Percentiles rank a stretch among this genome's conserved stretches.
These are phyloP conservation scores for Pythium dissimile DNA, from an alignment of 352 stramenopile species.

Conservation along the genomic window DNA sequence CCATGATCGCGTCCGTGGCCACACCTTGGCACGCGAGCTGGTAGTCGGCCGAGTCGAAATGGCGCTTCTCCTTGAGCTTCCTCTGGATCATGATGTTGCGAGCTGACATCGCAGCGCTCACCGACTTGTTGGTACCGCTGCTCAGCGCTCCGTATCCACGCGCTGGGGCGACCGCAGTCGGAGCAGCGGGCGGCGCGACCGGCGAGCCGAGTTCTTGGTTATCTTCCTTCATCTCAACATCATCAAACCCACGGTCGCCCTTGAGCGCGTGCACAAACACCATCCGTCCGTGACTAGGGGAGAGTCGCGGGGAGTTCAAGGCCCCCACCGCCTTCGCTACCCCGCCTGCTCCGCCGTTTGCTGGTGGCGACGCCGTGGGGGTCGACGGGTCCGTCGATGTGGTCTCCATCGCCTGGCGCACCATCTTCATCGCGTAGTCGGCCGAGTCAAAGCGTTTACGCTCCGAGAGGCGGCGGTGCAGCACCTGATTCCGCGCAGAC, in stretches of 20 bases:
- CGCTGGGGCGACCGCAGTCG: not conserved
- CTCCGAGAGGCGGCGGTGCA: conserved; percentile 67
- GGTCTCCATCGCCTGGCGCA: conserved; percentile 15
- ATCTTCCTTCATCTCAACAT: conserved; percentile 16
- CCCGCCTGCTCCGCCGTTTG: not conserved
- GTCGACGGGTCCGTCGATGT: not conserved
- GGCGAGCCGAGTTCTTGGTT: conserved; percentile 14
- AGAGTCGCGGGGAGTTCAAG: conserved; percentile 13
- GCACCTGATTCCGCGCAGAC: conserved; percentile 75
- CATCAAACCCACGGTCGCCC: not conserved
- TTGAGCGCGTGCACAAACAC: conserved; percentile 18
- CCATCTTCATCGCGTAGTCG: conserved; percentile 75
- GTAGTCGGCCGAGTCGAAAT: conserved; percentile 80
- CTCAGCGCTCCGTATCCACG: conserved; percentile 20
- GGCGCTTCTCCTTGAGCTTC: conserved; percentile 64
- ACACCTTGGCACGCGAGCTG: conserved; percentile 40
- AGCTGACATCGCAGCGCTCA: conserved; percentile 36
- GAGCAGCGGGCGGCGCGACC: conserved; percentile 6
- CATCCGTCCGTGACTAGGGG: conserved; percentile 8
- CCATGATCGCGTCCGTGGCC: conserved; percentile 9
- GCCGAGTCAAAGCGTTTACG: conserved; percentile 83
- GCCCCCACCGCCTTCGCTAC: not conserved
- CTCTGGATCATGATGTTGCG: conserved; percentile 70
- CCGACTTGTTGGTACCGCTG: conserved; percentile 7
- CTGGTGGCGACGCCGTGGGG: not conserved